A percentile compares a stretch with the other conserved stretches of the same genome.
phyloP scores from a whole-genome alignment of 192 early-diverging fungal species.

The Funneliformis mosseae region DNA sequence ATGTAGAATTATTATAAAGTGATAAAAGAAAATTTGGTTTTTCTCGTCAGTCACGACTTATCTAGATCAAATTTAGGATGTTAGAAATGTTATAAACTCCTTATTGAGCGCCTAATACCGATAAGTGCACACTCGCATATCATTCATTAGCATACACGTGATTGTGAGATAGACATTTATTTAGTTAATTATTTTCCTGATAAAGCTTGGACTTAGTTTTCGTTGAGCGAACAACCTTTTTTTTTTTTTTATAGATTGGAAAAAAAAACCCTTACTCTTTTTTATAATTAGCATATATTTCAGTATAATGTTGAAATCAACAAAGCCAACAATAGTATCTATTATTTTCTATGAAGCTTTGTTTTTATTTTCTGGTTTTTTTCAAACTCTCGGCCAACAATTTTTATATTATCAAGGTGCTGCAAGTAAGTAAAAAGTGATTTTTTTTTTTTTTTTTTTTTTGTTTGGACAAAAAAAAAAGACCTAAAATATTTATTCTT shows the following conservation, averaged over 20 bases:
- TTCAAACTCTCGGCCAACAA: constrained; percentile 55
- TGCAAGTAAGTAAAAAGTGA: constrained; percentile 50
- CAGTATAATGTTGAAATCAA: not conserved
- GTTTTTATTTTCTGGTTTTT: constrained; percentile 55
- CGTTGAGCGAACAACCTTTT: not conserved
- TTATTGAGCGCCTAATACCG: no score
- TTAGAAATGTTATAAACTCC: no score
- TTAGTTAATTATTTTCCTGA: no score
- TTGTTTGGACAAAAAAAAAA: not conserved
- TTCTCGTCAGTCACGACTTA: no score
- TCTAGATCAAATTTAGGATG: no score
- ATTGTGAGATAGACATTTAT: no score
- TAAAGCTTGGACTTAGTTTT: not conserved
- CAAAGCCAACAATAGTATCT: not conserved
- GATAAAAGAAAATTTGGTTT: no score
- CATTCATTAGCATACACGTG: no score
- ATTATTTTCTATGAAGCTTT: constrained; percentile 50
- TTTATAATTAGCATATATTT: not conserved
- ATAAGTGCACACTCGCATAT: no score
- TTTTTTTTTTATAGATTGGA: no score
- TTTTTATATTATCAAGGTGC: constrained; percentile 64
- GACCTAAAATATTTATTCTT: not conserved
- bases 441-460: not conserved
- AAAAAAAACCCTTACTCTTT: no score
- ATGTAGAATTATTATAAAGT: no score